Evolutionary conservation across 805 yeast genomes (phyloP).

Genomic region (Wickerhamiella domercqiae): DNA sequence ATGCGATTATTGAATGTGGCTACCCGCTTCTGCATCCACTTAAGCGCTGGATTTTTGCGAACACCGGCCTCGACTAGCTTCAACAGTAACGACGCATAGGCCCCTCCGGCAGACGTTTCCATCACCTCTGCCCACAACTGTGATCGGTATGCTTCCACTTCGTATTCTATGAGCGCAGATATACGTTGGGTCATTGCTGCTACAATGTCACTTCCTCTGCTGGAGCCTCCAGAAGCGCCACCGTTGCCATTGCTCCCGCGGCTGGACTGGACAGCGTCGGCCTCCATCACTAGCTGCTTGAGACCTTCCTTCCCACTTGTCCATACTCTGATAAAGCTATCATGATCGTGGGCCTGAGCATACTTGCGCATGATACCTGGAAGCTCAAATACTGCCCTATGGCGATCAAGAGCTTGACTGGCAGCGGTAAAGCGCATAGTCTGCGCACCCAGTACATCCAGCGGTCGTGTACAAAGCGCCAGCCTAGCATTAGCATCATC

Average conservation of each 20-base stretch:
- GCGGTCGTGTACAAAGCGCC: constrained; percentile 42
- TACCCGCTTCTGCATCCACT: too few relatives aligned
- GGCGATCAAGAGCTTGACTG: constrained; percentile 35
- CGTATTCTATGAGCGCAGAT: constrained; percentile 37
- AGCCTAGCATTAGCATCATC: constrained; percentile 39
- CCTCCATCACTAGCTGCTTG: constrained; percentile 15
- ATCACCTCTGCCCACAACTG: constrained; percentile 33
- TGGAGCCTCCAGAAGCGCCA: constrained; percentile 2
- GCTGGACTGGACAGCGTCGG: constrained; percentile 10
- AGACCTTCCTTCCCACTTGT: constrained; percentile 31
- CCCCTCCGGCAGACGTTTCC: constrained; percentile 49
- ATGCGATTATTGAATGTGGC: background rate
- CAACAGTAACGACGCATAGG: constrained; percentile 39
- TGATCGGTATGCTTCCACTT: constrained; percentile 36
- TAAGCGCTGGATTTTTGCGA: too few relatives aligned
- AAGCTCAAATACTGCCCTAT: constrained; percentile 40
- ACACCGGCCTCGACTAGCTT: constrained; percentile 20
- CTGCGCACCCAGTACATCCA: constrained; percentile 35
- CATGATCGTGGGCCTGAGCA: constrained; percentile 39
- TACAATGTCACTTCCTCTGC: constrained; percentile 42
- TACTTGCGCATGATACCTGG: constrained; percentile 34
- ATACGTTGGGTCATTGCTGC: too few relatives aligned
- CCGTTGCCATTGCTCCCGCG: too few relatives aligned
- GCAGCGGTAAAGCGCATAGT: constrained; percentile 37
- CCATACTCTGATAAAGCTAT: constrained; percentile 42